Conservation (phyloP, 139 green algal genomes). For the Chlamydomonas urium region DNA sequence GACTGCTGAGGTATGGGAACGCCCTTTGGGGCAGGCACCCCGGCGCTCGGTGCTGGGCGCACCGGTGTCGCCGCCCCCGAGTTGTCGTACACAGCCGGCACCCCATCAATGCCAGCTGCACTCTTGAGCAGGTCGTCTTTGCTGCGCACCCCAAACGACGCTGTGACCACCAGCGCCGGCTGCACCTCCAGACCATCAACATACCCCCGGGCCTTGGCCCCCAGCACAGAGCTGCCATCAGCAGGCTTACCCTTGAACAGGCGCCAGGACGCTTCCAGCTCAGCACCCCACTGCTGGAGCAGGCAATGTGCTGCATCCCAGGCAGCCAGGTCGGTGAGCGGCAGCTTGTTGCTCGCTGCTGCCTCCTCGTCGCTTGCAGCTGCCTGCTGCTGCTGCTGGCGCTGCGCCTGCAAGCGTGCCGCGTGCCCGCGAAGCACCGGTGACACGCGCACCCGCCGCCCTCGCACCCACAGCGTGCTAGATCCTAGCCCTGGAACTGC, state of each 20-base stretch:
- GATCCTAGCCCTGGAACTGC: neutral
- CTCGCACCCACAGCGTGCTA: neutral
- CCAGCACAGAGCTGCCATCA: neutral
- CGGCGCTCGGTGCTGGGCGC: neutral
- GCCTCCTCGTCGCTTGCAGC: too few species aligned
- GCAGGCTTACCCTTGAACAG: neutral
- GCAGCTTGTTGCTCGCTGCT: neutral
- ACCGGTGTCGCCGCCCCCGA: neutral
- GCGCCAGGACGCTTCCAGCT: slow-evolving; percentile 11
- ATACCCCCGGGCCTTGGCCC: neutral
- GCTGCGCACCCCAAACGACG: slow-evolving; percentile 18
- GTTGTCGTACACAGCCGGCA: neutral
- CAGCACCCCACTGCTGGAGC: slow-evolving; percentile 25
- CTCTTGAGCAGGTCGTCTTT: neutral
- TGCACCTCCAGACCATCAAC: neutral
- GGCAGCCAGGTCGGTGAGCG: neutral
- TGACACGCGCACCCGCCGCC: neutral
- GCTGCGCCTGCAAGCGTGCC: too few species aligned
- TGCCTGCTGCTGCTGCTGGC: too few species aligned
- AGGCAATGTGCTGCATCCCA: slow-evolving; percentile 15
- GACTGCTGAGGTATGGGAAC: neutral
- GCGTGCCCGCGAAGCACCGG: too few species aligned
- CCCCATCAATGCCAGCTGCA: neutral
- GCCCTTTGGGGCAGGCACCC: neutral
- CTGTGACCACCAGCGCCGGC: slow-evolving; percentile 7